Percentiles rank a stretch among this genome's conserved stretches.
Conservation (phyloP, 1,139 yeast species). For the Chernovozyma aurita region DNA sequence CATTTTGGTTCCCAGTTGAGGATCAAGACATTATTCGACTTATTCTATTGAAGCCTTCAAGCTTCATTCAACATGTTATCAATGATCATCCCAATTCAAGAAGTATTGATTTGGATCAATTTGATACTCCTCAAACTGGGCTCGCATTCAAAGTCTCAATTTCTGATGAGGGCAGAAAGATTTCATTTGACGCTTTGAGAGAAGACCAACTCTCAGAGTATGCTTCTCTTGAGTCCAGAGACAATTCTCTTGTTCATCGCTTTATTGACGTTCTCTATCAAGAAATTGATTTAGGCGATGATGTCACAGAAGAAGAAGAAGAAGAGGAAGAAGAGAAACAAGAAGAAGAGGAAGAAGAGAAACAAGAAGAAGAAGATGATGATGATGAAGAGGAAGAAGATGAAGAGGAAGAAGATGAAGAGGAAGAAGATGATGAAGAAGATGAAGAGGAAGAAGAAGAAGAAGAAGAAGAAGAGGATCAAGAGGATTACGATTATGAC, state of each 20-base stretch:
- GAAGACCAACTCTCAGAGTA: neutral
- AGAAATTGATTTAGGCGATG: neutral
- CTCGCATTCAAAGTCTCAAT: constrained; percentile 17
- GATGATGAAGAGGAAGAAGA: constrained; percentile 5
- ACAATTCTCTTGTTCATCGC: neutral
- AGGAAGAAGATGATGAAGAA: no score
- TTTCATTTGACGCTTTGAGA: neutral
- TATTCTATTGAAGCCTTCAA: constrained; percentile 28
- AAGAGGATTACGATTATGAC: no score
- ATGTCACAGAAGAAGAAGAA: neutral
- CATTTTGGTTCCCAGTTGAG: constrained; percentile 14
- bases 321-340: constrained; percentile 5
- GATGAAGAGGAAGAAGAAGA: no score
- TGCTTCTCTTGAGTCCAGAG: neutral
- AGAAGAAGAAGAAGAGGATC: no score
- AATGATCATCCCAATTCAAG: constrained; percentile 7
- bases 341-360: constrained; percentile 4
- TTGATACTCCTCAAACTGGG: constrained; percentile 22
- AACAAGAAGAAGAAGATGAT: constrained; percentile 3
- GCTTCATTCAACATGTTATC: constrained; percentile 15
- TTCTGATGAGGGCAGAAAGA: neutral
- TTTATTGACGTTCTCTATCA: neutral
- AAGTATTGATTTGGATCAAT: constrained; percentile 19
- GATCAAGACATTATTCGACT: constrained; percentile 29
- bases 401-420: constrained; percentile 7